Evolutionary conservation across 1,284 basidiomycete genomes (phyloP), one percentile per base, ranked within the genome.

Genomic region (Fomitopsis pinicola): DNA sequence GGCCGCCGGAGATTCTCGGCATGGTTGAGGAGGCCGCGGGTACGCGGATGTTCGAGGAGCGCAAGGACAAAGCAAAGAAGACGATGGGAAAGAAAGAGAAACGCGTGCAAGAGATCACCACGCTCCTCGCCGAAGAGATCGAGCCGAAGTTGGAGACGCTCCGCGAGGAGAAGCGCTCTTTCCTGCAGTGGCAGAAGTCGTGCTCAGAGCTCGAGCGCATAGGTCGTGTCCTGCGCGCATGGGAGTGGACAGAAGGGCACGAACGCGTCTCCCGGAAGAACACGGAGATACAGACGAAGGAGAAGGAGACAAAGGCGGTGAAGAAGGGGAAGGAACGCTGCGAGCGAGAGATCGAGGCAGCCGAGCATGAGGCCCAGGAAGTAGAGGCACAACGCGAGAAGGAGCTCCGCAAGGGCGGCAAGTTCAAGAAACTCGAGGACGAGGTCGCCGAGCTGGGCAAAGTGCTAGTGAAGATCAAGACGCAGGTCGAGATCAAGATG

Each of bases 11-110:
- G 74, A 98, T 99, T 65, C 83, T 99, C 15, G 94, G 95, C 3
- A 97, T 99, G 93, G 95, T 99, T 12, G 97, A 99, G 75, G 97
- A 99, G 75, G 97, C 97, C 0, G 94, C 97, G 0, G 97, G 97
- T 1, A 99, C 97, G 55, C 88, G 95, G 42, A 99, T 99, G 97
- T 99, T 98, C 70, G 97, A 99, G 75, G 97, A 99, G 64, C 86
- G 94, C 40, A 99, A 99, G 75, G 95, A 98, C 71, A 98, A 98
- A 74, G 97, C 97, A 8, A 87, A 91, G 73, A 96, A 94, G 76
- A 98, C 95, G 0, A 99, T 99, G 89, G 82, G 86, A 35, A 98
- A 98, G 82, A 99, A 99, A 79, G 95, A 99, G 68, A 98, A 96
- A 76, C 92, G 93, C 69, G 92, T 99, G 26, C 89, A 94, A 64